phyloP scores from a whole-genome alignment of 352 stramenopile species.

The Aphanomyces euteiches region DNA sequence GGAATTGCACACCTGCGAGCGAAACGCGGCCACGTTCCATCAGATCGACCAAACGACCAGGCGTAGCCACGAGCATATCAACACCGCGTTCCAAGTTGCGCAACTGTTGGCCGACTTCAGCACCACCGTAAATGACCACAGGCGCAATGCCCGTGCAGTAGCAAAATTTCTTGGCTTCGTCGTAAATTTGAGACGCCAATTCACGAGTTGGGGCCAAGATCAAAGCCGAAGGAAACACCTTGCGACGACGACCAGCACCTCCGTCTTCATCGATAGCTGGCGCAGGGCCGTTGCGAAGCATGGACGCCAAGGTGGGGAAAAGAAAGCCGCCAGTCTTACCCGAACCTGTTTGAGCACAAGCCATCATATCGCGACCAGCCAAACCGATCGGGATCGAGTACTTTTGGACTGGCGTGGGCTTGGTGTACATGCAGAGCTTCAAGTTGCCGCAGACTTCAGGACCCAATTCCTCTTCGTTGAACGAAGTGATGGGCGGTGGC shows the following conservation, averaged over 20 bases:
- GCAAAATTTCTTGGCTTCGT: conserved; percentile 95
- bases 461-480: conserved; percentile 85
- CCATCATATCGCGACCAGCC: conserved; percentile 97
- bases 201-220: conserved; percentile 94
- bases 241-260: conserved; percentile 61
- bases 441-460: conserved; percentile 91
- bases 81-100: conserved; percentile 87
- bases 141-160: conserved; percentile 93
- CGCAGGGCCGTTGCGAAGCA: conserved; percentile 82
- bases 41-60: conserved; percentile 95
- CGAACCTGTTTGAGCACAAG: conserved; percentile 97
- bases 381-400: conserved; percentile 97
- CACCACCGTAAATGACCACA: conserved; percentile 95
- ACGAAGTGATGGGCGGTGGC: conserved; percentile 89
- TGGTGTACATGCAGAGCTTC: conserved; percentile 91
- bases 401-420: conserved; percentile 99
- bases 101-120: conserved; percentile 85
- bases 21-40: conserved; percentile 92
- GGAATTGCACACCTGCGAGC: conserved; percentile 87
- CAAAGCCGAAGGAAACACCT: conserved; percentile 89
- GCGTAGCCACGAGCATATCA: conserved; percentile 97
- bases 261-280: conserved; percentile 37
- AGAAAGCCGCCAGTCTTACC: conserved; percentile 96
- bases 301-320: conserved; percentile 95
- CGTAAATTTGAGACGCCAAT: conserved; percentile 93